These are phyloP conservation scores for Aspergillus hancockii DNA, from an alignment of 495 filamentous ascomycete species.

Conservation along the genomic window DNA sequence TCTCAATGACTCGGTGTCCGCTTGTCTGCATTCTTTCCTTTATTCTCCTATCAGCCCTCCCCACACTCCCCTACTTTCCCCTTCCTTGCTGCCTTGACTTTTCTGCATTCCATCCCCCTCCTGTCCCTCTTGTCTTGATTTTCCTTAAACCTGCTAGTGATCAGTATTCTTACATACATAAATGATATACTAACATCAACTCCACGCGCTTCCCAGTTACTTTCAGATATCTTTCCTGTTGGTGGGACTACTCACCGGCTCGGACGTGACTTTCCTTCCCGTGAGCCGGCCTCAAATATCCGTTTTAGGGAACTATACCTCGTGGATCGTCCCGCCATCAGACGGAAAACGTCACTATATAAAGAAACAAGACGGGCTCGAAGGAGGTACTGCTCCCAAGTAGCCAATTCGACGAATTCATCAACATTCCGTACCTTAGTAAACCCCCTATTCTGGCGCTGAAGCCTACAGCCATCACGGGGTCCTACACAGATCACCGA, in stretches of 20 bases:
- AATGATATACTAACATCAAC: neutral
- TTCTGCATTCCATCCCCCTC: constrained; percentile 16
- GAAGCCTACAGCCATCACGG: constrained; percentile 29
- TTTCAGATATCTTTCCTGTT: neutral
- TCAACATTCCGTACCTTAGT: constrained; percentile 14
- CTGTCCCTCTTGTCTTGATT: constrained; percentile 1
- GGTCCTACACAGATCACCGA: constrained; percentile 30
- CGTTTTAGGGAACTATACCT: constrained; percentile 16
- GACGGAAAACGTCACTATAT: neutral
- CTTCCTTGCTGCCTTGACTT: constrained; percentile 20
- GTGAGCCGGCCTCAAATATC: constrained; percentile 11
- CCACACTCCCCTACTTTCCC: constrained; percentile 9
- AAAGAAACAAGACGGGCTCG: neutral
- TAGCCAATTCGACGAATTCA: constrained; percentile 2
- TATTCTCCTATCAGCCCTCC: constrained; percentile 20
- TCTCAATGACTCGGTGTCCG: constrained; percentile 12
- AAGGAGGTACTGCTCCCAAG: neutral
- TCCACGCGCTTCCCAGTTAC: neutral
- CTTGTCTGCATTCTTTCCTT: constrained; percentile 17
- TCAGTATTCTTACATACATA: neutral
- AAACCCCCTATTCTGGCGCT: constrained; percentile 28
- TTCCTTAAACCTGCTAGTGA: constrained; percentile 3
- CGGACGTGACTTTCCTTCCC: constrained; percentile 3
- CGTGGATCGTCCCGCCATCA: constrained; percentile 1
- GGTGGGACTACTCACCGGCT: neutral